phyloP scores from a whole-genome alignment of 1,139 yeast species.

The Candida albicans region DNA sequence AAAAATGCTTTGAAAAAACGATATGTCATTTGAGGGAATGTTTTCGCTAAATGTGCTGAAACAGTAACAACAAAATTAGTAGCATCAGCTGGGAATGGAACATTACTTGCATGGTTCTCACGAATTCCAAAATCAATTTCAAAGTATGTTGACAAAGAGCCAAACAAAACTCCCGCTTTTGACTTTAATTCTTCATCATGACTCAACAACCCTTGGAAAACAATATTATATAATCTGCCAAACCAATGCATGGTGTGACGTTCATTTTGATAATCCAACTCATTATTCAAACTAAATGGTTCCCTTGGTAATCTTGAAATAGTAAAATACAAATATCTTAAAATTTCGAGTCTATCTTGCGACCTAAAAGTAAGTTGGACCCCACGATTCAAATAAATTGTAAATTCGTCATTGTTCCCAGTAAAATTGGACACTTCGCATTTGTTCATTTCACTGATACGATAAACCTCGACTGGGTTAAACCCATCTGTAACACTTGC shows the following conservation, averaged over 20 bases:
- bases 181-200: conserved; percentile 58
- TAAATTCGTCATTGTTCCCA: conserved; percentile 49
- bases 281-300: conserved; percentile 15
- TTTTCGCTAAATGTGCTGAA: conserved; percentile 55
- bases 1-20: conserved; percentile 64
- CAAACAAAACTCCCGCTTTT: conserved; percentile 64
- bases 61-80: conserved; percentile 62
- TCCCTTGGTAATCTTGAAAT: conserved; percentile 50
- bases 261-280: conserved; percentile 24
- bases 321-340: conserved; percentile 67
- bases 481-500: conserved; percentile 32
- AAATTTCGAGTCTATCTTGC: conserved; percentile 63
- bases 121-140: conserved; percentile 61
- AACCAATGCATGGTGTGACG: conserved; percentile 38
- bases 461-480: conserved; percentile 52
- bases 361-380: conserved; percentile 54
- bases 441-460: conserved; percentile 50
- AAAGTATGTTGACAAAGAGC: conserved; percentile 62
- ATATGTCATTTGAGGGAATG: conserved; percentile 62
- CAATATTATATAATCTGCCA: conserved; percentile 63
- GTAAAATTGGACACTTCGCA: conserved; percentile 54
- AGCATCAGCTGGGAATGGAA: conserved; percentile 73
- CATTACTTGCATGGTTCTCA: conserved; percentile 56
- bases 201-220: conserved; percentile 67
- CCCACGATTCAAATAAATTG: conserved; percentile 51